These are phyloP conservation scores for Daldinia grandis DNA, from an alignment of 495 filamentous ascomycete genomes.

Conservation along the genomic window DNA sequence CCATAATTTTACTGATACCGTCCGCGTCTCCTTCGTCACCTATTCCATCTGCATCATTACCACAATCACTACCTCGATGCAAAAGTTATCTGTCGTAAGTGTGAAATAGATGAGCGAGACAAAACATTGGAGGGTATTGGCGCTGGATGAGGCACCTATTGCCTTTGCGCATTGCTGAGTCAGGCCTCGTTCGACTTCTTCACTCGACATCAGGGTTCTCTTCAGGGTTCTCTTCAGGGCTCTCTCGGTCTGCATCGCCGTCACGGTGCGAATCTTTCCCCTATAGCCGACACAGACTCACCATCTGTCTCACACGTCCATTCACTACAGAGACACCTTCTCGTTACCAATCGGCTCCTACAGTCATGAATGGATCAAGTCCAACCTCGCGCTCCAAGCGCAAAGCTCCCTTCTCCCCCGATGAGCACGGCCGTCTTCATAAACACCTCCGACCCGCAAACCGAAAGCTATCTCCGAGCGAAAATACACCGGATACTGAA, in stretches of 20 bases:
- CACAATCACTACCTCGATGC: not conserved
- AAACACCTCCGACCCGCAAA: conserved; percentile 61
- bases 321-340: conserved; percentile 13
- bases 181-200: conserved; percentile 23
- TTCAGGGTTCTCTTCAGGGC: not conserved
- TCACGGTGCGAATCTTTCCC: conserved; percentile 5
- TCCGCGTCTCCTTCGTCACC: conserved; percentile 14
- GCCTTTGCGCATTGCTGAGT: conserved; percentile 39
- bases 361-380: conserved; percentile 52
- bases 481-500: conserved; percentile 57
- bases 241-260: conserved; percentile 2
- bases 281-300: not conserved
- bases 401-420: conserved; percentile 52
- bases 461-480: conserved; percentile 54
- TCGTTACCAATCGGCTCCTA: conserved; percentile 37
- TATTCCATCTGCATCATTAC: not conserved
- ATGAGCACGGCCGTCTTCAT: conserved; percentile 55
- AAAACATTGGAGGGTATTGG: conserved; percentile 8
- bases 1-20: conserved; percentile 1
- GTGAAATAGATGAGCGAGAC: conserved; percentile 20
- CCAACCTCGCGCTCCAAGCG: conserved; percentile 57
- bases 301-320: conserved; percentile 12
- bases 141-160: conserved; percentile 34
- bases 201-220: conserved; percentile 1
- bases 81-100: not conserved